phyloP scores from a whole-genome alignment of 2,329 filamentous ascomycete species.

The Penicillium nordicum region DNA sequence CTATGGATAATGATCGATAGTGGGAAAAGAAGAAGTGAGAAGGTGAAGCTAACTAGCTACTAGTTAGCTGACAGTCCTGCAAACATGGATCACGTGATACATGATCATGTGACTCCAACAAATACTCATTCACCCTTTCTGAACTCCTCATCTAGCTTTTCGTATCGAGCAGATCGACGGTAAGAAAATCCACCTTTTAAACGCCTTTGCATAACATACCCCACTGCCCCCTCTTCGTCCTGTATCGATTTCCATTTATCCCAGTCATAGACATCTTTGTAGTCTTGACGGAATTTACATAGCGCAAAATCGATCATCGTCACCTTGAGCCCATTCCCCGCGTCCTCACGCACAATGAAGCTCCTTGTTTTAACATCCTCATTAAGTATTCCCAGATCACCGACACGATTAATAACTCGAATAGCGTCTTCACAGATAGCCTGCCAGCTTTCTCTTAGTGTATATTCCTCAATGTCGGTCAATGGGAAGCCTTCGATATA shows the following conservation, averaged over 20 bases:
- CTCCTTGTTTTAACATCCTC: background rate
- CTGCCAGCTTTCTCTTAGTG: background rate
- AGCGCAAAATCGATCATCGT: conserved; percentile 9
- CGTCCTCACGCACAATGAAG: background rate
- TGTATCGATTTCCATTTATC: background rate
- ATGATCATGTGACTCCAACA: too few species aligned
- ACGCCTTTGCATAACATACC: background rate
- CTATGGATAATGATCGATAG: too few species aligned
- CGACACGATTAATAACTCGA: background rate
- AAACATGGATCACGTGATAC: too few species aligned
- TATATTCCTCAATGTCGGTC: background rate
- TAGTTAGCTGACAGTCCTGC: too few species aligned
- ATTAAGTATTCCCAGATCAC: background rate
- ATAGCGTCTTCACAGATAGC: background rate
- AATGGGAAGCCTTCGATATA: background rate
- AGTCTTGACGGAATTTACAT: background rate
- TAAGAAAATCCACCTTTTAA: background rate
- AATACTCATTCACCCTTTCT: background rate
- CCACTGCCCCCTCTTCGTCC: background rate
- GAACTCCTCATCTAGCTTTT: background rate
- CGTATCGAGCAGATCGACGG: background rate
- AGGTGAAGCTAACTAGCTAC: too few species aligned
- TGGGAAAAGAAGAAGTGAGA: too few species aligned
- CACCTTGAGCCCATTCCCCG: conserved; percentile 1
- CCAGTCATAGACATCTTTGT: background rate